A percentile compares a stretch with the other conserved stretches of the same genome.
Evolutionary conservation across 1,284 basidiomycete genomes (phyloP).

Genomic region (Leucocoprinus gongylophorus): DNA sequence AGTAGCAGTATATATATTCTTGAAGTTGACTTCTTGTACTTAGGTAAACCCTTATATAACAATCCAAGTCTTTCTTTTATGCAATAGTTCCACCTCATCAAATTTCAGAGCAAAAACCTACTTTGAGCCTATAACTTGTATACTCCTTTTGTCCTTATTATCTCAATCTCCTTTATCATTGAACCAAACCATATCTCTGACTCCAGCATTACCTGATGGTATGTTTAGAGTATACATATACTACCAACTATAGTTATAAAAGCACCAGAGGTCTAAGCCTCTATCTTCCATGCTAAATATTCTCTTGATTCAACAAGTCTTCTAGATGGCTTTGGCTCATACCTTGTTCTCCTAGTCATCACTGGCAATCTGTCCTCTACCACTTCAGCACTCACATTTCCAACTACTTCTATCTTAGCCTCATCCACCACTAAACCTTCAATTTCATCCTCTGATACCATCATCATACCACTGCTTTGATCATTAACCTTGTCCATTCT

Average conservation of each 20-base stretch:
- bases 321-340: background rate
- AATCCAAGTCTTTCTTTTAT: conserved; percentile 10
- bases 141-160: background rate
- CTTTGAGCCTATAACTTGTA: background rate
- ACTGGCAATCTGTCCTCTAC: background rate
- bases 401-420: background rate
- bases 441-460: background rate
- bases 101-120: conserved; percentile 10
- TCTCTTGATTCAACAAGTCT: background rate
- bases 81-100: conserved; percentile 8
- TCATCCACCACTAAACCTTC: background rate
- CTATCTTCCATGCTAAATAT: background rate
- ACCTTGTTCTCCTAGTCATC: background rate
- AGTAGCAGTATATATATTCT: conserved; percentile 3
- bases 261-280: background rate
- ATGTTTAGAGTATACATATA: background rate
- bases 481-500: too few species aligned
- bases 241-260: background rate
- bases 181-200: conserved; percentile 11
- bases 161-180: conserved; percentile 4
- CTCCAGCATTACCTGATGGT: conserved; percentile 16
- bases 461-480: too few species aligned
- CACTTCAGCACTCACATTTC: background rate
- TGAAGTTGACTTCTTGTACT: conserved; percentile 5
- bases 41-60: conserved; percentile 15